Evolutionary conservation across 805 yeast species (phyloP).

Genomic region (Candida yuanshanica): DNA sequence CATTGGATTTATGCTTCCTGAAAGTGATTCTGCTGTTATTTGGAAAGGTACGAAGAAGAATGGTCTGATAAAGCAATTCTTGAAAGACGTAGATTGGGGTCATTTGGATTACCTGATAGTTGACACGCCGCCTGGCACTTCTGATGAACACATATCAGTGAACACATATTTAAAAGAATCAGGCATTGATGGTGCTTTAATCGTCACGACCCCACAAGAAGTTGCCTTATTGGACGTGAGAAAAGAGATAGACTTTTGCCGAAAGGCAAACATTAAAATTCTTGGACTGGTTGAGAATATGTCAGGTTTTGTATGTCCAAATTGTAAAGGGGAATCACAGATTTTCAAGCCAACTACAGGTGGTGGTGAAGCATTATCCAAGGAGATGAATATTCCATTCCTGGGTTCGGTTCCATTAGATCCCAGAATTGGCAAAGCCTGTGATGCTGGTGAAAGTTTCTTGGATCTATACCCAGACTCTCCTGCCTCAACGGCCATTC

Average conservation of each 20-base stretch:
- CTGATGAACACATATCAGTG: conserved; percentile 93
- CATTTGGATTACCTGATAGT: conserved; percentile 76
- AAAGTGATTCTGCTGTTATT: conserved; percentile 86
- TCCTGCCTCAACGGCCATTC: conserved; percentile 84
- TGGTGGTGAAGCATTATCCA: conserved; percentile 82
- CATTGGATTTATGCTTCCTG: conserved; percentile 91
- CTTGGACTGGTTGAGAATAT: conserved; percentile 94
- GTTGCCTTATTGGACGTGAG: conserved; percentile 93
- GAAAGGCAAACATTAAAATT: conserved; percentile 80
- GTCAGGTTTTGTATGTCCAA: conserved; percentile 98
- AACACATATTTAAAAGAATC: conserved; percentile 82
- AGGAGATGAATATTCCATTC: conserved; percentile 71
- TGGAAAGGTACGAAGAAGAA: conserved; percentile 98
- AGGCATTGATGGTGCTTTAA: conserved; percentile 91
- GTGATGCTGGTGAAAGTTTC: conserved; percentile 84
- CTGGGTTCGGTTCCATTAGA: conserved; percentile 93
- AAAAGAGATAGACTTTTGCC: conserved; percentile 92
- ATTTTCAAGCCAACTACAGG: conserved; percentile 96
- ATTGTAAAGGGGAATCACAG: conserved; percentile 82
- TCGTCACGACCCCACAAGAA: conserved; percentile 97
- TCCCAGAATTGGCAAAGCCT: conserved; percentile 85
- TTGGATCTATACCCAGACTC: conserved; percentile 82
- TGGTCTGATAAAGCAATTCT: conserved; percentile 85
- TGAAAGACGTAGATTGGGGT: conserved; percentile 96
- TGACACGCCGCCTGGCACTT: conserved; percentile 98